Base-by-base conservation (phyloP, 257 asterid genomes). In the Solanum piurae region DNA sequence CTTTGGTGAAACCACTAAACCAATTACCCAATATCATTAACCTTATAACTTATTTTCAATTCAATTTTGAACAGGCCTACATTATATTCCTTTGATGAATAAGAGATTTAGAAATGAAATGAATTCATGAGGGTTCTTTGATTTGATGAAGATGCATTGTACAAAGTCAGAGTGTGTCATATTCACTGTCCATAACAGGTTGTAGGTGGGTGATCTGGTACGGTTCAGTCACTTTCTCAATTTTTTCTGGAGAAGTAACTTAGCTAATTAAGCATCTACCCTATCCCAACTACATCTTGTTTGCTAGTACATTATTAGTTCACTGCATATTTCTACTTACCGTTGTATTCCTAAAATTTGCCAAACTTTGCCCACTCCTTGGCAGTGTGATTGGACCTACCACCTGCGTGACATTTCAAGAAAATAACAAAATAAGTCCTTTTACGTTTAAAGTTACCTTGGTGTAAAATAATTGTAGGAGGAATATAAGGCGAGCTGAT, bases 231-330 rank as follows among this genome's bases (percentile, higher is more conserved):
- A 60, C 83, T 69, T 18, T 87, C 89, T 0, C 33, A 20, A 31
- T 44, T 44, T 86, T 87, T 87, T 87, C 86, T 77, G 84, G 86
- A 87, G 89, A 90, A 83, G 62, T 69, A n/a, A 25, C 60, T 18
- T 52, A 52, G 58, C 62, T 77, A 42, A 42, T 14, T 76, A 37
- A 13, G 52, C 66, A 86, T 2, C 64, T 3, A 9, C 66, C 83
- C 87, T 10, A n/a, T 9, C 21, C 52, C 33, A 23, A 38, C 83
- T 23, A 29, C 27, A 46, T 4, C 85, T 80, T 80, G 68, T 80
- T 80, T 34, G 55, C 20, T 80, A 46, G 68, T 80, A 13, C 68
- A 80, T 80, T 80, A 80, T 27, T 80, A 27, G 6, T 80, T 80
- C 68, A 46, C 4, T 74, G 82, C 29, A 55, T 55, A 6, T 18